Evolutionary conservation across 192 early-diverging fungal genomes (phyloP).

Genomic region (Kappamyces sp.): DNA sequence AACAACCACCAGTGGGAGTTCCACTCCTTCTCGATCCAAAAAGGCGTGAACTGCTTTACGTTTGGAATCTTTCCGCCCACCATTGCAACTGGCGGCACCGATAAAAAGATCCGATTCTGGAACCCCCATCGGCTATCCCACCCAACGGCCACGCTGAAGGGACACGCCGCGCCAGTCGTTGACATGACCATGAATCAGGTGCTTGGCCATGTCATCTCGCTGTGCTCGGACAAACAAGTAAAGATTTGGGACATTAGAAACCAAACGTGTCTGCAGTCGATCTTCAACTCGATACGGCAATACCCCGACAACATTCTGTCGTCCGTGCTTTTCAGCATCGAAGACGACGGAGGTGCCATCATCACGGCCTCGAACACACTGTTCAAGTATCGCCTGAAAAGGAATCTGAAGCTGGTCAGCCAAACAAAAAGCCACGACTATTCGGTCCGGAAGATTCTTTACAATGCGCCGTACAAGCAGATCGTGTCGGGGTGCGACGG

Average conservation of each 20-base stretch:
- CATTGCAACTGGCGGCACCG: conserved; percentile 46
- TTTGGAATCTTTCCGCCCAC: conserved; percentile 40
- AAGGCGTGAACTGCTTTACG: conserved; percentile 44
- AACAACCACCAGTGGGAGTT: conserved; percentile 38
- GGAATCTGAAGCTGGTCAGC: conserved; percentile 15
- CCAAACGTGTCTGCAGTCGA: conserved; percentile 44
- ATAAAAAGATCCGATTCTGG: conserved; percentile 43
- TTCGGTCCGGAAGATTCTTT: conserved; percentile 39
- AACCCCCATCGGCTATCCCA: conserved; percentile 43
- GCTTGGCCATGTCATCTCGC: conserved; percentile 40
- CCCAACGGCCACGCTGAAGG: conserved; percentile 39
- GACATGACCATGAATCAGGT: conserved; percentile 34
- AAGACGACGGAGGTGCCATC: conserved; percentile 21
- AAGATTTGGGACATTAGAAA: conserved; percentile 55
- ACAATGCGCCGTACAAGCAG: conserved; percentile 40
- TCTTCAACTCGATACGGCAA: conserved; percentile 21
- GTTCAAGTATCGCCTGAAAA: conserved; percentile 30
- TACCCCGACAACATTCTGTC: conserved; percentile 35
- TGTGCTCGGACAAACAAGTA: conserved; percentile 37
- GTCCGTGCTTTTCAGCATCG: conserved; percentile 30
- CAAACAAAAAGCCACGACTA: conserved; percentile 33
- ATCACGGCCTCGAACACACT: conserved; percentile 26
- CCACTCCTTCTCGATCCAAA: conserved; percentile 28
- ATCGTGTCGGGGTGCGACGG: conserved; percentile 43
- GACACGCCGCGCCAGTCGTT: conserved; percentile 43